A percentile compares a stretch with the other conserved stretches of the same genome.
Evolutionary conservation across 1,284 basidiomycete species (phyloP).

Genomic region (Rhodotorula sp.): DNA sequence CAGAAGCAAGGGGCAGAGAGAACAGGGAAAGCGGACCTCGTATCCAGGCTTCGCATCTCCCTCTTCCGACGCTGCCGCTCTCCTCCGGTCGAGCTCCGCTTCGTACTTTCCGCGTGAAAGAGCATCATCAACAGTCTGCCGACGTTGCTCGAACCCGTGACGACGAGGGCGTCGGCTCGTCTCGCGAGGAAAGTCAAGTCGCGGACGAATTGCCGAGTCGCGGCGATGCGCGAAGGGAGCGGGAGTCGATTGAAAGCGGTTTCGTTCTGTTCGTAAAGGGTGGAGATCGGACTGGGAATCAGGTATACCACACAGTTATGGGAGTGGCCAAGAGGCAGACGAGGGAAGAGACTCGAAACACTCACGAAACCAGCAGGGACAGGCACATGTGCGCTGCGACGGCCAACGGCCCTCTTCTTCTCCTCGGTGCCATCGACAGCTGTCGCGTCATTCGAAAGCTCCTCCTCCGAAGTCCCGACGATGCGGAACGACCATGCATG

Average conservation of each 20-base stretch:
- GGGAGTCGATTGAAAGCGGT: constrained; percentile 39
- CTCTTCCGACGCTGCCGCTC: background rate
- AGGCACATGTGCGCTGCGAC: background rate
- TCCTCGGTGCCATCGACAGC: background rate
- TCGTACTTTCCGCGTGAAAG: constrained; percentile 1
- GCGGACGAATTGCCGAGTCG: constrained; percentile 37
- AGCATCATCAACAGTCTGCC: constrained; percentile 41
- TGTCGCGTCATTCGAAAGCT: background rate
- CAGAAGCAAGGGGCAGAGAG: no score
- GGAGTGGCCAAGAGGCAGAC: background rate
- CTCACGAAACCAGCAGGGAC: constrained; percentile 6
- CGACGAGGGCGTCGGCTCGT: constrained; percentile 38
- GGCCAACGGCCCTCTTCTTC: background rate
- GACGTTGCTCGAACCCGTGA: constrained; percentile 43
- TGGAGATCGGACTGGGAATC: background rate
- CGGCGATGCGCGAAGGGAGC: constrained; percentile 18
- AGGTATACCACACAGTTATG: no score
- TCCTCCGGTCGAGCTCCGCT: constrained; percentile 1
- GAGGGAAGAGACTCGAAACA: background rate
- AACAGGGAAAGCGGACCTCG: constrained; percentile 21
- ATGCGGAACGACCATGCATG: constrained; percentile 19
- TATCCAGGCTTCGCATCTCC: constrained; percentile 38
- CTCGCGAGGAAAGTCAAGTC: constrained; percentile 39
- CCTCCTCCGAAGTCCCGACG: constrained; percentile 11
- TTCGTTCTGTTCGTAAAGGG: constrained; percentile 28